phyloP scores from a whole-genome alignment of 345 rosid species.

The Camelina sativa region DNA sequence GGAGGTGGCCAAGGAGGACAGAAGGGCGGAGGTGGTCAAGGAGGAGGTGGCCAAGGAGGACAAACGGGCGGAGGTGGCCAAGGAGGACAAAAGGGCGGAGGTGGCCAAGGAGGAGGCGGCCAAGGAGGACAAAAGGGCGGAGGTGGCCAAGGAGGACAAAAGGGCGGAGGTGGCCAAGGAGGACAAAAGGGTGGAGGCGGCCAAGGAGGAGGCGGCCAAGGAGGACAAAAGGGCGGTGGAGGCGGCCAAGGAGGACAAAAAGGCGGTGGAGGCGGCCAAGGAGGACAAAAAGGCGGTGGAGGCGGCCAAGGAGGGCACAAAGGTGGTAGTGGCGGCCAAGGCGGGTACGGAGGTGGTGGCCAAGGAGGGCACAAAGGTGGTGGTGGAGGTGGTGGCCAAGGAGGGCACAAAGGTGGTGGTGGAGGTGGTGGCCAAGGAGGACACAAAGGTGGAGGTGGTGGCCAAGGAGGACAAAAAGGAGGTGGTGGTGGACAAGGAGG shows the following conservation, averaged over 20 bases:
- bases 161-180: no score
- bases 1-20: not conserved
- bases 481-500: constrained; percentile 24
- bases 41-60: constrained; percentile 4
- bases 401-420: not conserved
- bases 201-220: not conserved
- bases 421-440: not conserved
- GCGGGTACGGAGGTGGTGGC: not conserved
- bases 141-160: not conserved
- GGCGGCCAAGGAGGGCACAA: constrained; percentile 3
- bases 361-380: not conserved
- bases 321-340: not conserved
- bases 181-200: constrained; percentile 3
- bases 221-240: not conserved
- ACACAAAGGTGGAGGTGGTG: not conserved
- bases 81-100: not conserved
- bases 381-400: not conserved
- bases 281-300: not conserved
- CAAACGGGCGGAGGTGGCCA: constrained; percentile 2
- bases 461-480: constrained; percentile 19
- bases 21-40: not conserved
- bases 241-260: not conserved
- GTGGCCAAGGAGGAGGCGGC: not conserved
- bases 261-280: not conserved
- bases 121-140: constrained; percentile 5